These are phyloP conservation scores for Aspergillus baeticus DNA, from an alignment of 495 filamentous ascomycete species.

Conservation along the genomic window DNA sequence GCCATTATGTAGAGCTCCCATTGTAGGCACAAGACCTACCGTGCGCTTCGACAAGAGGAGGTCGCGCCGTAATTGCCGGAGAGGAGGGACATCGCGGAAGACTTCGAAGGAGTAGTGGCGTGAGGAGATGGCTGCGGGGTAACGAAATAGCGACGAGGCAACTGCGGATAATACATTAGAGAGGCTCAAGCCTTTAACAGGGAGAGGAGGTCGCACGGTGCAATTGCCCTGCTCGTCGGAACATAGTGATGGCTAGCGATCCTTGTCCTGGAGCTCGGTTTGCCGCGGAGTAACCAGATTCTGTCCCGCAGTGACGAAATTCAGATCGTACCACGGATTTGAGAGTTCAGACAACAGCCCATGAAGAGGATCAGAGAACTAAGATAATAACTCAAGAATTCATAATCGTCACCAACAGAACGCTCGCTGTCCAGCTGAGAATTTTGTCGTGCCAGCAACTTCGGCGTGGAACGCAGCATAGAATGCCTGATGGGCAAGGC, in stretches of 20 bases:
- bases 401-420: not conserved
- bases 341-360: not conserved
- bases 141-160: conserved; percentile 28
- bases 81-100: conserved; percentile 66
- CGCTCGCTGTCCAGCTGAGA: not conserved
- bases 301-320: not conserved
- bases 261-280: conserved; percentile 4
- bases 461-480: conserved; percentile 9
- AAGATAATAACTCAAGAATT: not conserved
- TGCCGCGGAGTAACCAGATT: conserved; percentile 1
- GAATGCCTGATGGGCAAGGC: not conserved
- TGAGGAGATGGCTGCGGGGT: conserved; percentile 25
- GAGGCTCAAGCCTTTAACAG: not conserved
- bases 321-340: not conserved
- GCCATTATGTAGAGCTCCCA: conserved; percentile 92
- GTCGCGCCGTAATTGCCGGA: conserved; percentile 70
- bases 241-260: conserved; percentile 9
- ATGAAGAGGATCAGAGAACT: not conserved
- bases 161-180: conserved; percentile 13
- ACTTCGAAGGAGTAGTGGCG: conserved; percentile 56
- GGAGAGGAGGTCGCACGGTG: conserved; percentile 22
- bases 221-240: conserved; percentile 20
- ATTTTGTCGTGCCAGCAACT: not conserved
- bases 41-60: conserved; percentile 66
- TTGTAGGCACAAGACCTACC: conserved; percentile 89